Base-by-base conservation (phyloP, 192 early-diverging fungal genomes). In the Mortierella claussenii region DNA sequence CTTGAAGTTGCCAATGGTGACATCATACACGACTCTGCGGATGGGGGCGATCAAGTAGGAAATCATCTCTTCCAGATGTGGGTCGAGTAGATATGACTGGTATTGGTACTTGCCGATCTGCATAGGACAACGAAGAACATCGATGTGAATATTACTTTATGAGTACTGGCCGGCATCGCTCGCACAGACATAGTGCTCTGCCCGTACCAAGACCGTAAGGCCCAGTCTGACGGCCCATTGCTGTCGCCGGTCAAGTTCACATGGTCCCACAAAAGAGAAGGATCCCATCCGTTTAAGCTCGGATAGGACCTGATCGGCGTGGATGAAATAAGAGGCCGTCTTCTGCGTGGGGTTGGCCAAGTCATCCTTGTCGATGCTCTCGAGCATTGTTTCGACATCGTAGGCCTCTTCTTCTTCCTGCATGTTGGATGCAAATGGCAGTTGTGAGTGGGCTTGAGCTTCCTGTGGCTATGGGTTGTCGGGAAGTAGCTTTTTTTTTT, bases 41-140 rank as follows among this genome's bases (percentile, higher is more conserved):
- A 93, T 75, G 27, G 75, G 62, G n/a, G 73, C 60, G 26, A 93
- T 83, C 11, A 89, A 56, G 15, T 89, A 91, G n/a, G 56, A 33
- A 21, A 92, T 75, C 60, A 96, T 83, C 12, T 49, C 56, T 33
- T 92, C 92, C 28, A 96, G 79, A 61, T 82, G 81, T n/a, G 88
- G 86, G 55, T 96, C 94, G 10, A 96, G 84, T 3, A 96, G 54
- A 53, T 87, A 87, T 12, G 94, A 85, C 62, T 89, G 86, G 78
- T 94, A 92, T 74, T 95, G 93, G 60, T 93, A 94, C 31, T 59
- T 43, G 44, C 71, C 79, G 45, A 89, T 56, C 86, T 88, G 57
- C 0, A 28, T 26, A 4, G 47, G 4, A 15, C 10, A n/a, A n/a
- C 18, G 12, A 20, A 52, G 13, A 48, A 36, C 11, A 4, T 36